A percentile compares a stretch with the other conserved stretches of the same genome.
Conservation (phyloP, 2,329 filamentous ascomycete genomes). For the Xylariales sp. region DNA sequence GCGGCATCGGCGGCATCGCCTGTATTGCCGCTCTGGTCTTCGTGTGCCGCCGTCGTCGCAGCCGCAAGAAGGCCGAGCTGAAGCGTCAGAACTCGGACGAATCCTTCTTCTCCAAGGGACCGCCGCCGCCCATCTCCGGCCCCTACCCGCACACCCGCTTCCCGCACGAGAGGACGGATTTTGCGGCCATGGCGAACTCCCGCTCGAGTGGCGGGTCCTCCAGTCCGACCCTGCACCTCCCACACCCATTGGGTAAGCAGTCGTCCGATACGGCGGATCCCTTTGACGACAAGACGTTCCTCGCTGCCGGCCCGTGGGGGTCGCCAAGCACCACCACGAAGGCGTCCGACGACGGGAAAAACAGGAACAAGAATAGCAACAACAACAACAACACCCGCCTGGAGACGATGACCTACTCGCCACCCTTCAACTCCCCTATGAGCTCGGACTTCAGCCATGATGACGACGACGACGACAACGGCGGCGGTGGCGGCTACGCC, state of each 20-base stretch:
- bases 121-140: slow-evolving; percentile 22
- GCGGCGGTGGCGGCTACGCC: background rate
- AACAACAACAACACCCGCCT: background rate
- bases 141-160: slow-evolving; percentile 22
- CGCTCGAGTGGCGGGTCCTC: slow-evolving; percentile 9
- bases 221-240: slow-evolving; percentile 14
- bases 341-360: too few relatives aligned
- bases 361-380: too few relatives aligned
- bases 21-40: slow-evolving; percentile 12
- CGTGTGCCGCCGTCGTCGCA: slow-evolving; percentile 14
- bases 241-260: too few relatives aligned
- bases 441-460: too few relatives aligned
- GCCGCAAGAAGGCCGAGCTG: slow-evolving; percentile 8
- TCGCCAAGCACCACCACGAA: too few relatives aligned
- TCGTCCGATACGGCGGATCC: background rate
- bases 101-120: too few relatives aligned
- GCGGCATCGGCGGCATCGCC: slow-evolving; percentile 15
- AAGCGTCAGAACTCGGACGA: slow-evolving; percentile 12
- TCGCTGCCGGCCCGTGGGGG: too few relatives aligned
- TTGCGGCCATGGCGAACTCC: slow-evolving; percentile 19
- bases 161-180: slow-evolving; percentile 18
- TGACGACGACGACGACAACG: background rate
- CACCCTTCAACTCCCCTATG: background rate
- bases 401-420: background rate
- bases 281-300: too few relatives aligned